Conservation (phyloP, 2,329 filamentous ascomycete genomes). For the Aspergillus sp. region DNA sequence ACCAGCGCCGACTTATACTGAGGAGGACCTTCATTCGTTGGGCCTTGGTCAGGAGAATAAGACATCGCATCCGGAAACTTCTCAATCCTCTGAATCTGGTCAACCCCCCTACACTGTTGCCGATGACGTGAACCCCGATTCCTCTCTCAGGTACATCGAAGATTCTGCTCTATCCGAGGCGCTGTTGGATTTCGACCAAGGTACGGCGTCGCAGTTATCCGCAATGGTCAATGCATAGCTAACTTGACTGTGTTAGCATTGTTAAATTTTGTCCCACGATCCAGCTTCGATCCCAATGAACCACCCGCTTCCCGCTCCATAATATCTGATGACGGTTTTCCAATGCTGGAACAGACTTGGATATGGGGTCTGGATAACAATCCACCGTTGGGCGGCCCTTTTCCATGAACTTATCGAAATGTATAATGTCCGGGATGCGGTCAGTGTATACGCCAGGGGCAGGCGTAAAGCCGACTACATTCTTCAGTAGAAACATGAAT, state of each 20-base stretch:
- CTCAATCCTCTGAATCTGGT: background rate
- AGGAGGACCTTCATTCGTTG: no score
- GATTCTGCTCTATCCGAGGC: slow-evolving; percentile 18
- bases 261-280: background rate
- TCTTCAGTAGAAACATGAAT: no score
- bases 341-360: slow-evolving; percentile 19
- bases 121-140: background rate
- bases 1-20: no score
- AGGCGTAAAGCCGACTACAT: no score
- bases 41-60: background rate
- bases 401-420: no score
- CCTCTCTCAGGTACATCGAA: slow-evolving; percentile 9
- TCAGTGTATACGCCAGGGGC: no score
- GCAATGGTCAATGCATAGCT: background rate
- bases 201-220: background rate
- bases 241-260: slow-evolving; percentile 1
- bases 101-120: no score
- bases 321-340: slow-evolving; percentile 7
- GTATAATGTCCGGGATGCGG: no score
- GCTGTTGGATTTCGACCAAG: slow-evolving; percentile 20
- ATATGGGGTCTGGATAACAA: slow-evolving; percentile 20
- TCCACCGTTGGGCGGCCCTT: background rate
- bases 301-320: slow-evolving; percentile 4
- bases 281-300: background rate
- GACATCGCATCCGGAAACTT: background rate